Conservation (phyloP, 306 rosid genomes). For the Leucaena leucocephala region DNA sequence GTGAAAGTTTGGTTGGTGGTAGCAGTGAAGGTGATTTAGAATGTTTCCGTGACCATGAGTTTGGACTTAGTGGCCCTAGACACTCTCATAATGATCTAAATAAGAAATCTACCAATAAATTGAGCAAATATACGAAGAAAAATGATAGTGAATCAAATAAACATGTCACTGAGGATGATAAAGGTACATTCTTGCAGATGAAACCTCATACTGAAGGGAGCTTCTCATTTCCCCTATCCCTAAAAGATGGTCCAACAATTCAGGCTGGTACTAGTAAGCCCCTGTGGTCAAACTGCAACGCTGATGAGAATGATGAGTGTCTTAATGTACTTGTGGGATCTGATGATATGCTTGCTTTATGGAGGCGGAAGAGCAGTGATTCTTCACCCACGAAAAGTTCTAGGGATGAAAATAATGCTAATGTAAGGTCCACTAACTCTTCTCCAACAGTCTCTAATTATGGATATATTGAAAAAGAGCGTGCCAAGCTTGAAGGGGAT, state of each 20-base stretch:
- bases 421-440: conserved; percentile 61
- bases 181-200: conserved; percentile 42
- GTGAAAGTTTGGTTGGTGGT: conserved; percentile 79
- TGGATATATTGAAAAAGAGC: conserved; percentile 76
- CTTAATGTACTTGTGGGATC: conserved; percentile 51
- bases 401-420: conserved; percentile 64
- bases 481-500: conserved; percentile 63
- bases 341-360: conserved; percentile 59
- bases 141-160: conserved; percentile 55
- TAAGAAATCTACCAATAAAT: conserved; percentile 51
- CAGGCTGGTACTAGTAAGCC: conserved; percentile 62
- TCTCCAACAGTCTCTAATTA: conserved; percentile 74
- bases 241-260: conserved; percentile 53
- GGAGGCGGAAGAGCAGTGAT: conserved; percentile 69
- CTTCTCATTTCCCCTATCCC: conserved; percentile 80
- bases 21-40: conserved; percentile 79
- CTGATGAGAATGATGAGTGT: conserved; percentile 63
- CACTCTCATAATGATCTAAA: conserved; percentile 53
- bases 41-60: conserved; percentile 60
- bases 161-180: conserved; percentile 54
- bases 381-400: conserved; percentile 70
- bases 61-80: conserved; percentile 55
- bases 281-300: conserved; percentile 60
- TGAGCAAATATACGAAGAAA: conserved; percentile 53
- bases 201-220: conserved; percentile 59